Evolutionary conservation across 208 protist species (phyloP).

Genomic region (Trichomonas vaginalis): DNA sequence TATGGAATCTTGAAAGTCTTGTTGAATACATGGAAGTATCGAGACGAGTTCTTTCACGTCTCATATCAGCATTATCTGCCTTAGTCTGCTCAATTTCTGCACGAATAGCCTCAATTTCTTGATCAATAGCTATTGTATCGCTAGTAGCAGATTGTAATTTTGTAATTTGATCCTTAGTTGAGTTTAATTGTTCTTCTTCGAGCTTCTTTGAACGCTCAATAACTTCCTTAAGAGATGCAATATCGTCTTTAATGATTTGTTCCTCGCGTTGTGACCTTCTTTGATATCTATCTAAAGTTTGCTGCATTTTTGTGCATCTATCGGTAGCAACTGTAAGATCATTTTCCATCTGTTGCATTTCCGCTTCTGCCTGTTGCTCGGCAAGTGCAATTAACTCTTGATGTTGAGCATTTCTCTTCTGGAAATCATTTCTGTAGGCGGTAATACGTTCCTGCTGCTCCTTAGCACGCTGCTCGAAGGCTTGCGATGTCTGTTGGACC

Average conservation of each 20-base stretch:
- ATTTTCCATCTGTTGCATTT: not conserved
- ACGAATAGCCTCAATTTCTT: not conserved
- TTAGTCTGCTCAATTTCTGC: not conserved
- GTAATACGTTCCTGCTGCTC: not conserved
- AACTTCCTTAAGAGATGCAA: not conserved
- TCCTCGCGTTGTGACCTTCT: not conserved
- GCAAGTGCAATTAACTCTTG: not conserved
- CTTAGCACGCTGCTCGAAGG: not conserved
- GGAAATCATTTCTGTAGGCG: not conserved
- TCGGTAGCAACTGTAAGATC: not conserved
- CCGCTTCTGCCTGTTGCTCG: not conserved
- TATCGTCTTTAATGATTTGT: not conserved
- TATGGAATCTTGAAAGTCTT: not conserved
- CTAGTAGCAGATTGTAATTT: not conserved
- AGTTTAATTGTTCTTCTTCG: not conserved
- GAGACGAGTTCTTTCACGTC: not conserved
- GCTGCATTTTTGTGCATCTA: not conserved
- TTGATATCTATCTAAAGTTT: not conserved
- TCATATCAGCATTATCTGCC: not conserved
- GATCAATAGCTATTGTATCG: not conserved
- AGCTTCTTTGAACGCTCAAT: not conserved
- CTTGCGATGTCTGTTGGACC: not conserved
- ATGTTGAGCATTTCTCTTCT: not conserved
- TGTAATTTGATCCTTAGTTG: not conserved
- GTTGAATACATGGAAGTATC: not conserved